phyloP scores from a whole-genome alignment of 805 yeast genomes.

The Blastobotrys chiropterorum region DNA sequence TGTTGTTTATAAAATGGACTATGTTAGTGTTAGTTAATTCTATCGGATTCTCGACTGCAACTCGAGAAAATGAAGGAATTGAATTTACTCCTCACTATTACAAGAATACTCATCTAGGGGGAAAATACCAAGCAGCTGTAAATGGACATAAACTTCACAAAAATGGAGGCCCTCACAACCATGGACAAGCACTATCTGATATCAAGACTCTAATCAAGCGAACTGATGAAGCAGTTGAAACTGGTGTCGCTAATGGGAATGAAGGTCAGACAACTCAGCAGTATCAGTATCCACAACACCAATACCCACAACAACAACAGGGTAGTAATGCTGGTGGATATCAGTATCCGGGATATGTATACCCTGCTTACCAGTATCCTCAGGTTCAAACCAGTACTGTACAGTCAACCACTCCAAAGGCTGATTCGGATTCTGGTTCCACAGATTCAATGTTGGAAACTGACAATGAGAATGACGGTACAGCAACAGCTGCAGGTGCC shows the following conservation, averaged over 20 bases:
- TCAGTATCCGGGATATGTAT: not conserved
- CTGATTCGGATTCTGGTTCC: not conserved
- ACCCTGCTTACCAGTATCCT: not conserved
- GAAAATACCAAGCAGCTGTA: not conserved
- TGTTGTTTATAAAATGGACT: not conserved
- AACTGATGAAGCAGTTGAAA: not conserved
- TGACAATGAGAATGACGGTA: not conserved
- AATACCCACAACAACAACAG: not conserved
- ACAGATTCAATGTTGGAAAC: not conserved
- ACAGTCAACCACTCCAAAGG: not conserved
- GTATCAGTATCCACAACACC: not conserved
- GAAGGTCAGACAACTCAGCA: not conserved
- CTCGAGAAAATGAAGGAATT: not conserved
- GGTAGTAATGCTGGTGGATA: not conserved
- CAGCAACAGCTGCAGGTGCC: not conserved
- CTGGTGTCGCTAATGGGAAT: not conserved
- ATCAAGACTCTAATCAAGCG: not conserved
- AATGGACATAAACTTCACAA: not conserved
- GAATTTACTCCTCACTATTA: not conserved
- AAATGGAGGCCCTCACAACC: not conserved
- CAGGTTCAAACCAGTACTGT: not conserved
- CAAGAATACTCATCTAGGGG: not conserved
- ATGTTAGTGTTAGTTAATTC: not conserved
- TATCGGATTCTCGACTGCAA: not conserved
- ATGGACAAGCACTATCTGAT: not conserved